A percentile compares a stretch with the other conserved stretches of the same genome.
Evolutionary conservation across 495 filamentous ascomycete species (phyloP).

Genomic region (Aspergillus baeticus): DNA sequence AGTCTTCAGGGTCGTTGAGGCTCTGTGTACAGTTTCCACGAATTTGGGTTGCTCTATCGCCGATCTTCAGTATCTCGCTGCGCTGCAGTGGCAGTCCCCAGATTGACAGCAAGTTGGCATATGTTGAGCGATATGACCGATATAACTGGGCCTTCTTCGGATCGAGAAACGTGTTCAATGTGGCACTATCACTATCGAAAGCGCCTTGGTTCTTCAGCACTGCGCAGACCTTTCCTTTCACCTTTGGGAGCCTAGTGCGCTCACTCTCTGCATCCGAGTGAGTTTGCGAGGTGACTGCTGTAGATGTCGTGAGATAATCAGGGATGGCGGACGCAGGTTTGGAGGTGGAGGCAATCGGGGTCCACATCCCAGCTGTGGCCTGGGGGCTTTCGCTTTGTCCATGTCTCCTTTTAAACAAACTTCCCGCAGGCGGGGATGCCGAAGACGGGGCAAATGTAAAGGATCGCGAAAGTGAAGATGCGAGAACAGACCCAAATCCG

Average conservation of each 20-base stretch:
- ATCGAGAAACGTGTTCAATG: slow-evolving; percentile 68
- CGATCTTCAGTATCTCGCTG: slow-evolving; percentile 81
- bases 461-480: slow-evolving; percentile 69
- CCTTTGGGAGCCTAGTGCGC: slow-evolving; percentile 24
- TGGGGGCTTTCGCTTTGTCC: slow-evolving; percentile 67
- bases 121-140: slow-evolving; percentile 69
- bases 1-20: slow-evolving; percentile 23
- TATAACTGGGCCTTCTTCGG: slow-evolving; percentile 58
- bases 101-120: slow-evolving; percentile 76
- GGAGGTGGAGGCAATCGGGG: slow-evolving; percentile 57
- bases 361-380: slow-evolving; percentile 63
- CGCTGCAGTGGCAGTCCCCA: slow-evolving; percentile 77
- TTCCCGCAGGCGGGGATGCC: slow-evolving; percentile 59
- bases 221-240: slow-evolving; percentile 50
- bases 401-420: slow-evolving; percentile 54
- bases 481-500: slow-evolving; percentile 57
- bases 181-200: slow-evolving; percentile 76
- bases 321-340: slow-evolving; percentile 32
- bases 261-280: slow-evolving; percentile 51
- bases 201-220: slow-evolving; percentile 71
- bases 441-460: slow-evolving; percentile 65
- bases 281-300: slow-evolving; percentile 30
- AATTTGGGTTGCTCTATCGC: slow-evolving; percentile 19
- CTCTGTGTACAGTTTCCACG: slow-evolving; percentile 22
- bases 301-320: slow-evolving; percentile 32